Evolutionary conservation across 345 rosid genomes (phyloP).

Genomic region (Brassica carinata): DNA sequence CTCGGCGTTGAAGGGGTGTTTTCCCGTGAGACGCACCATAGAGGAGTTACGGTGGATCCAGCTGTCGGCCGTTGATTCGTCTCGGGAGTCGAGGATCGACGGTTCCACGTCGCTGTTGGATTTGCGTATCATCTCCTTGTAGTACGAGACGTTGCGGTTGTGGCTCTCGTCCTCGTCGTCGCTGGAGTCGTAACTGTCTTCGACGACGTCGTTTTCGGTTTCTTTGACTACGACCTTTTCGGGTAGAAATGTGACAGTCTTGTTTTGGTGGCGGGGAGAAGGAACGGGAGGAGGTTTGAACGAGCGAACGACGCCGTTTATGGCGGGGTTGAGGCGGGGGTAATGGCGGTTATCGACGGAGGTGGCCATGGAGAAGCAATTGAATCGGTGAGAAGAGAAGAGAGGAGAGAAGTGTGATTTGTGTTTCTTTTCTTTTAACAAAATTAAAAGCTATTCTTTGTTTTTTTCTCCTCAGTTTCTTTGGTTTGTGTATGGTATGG

Average conservation of each 20-base stretch:
- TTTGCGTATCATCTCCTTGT: constrained; percentile 49
- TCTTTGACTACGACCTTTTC: not conserved
- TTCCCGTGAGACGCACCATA: constrained; percentile 95
- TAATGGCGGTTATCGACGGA: constrained; percentile 79
- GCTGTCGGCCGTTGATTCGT: constrained; percentile 68
- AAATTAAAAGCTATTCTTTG: not conserved
- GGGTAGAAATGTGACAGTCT: not conserved
- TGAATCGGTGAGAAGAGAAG: constrained; percentile 19
- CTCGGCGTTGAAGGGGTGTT: constrained; percentile 92
- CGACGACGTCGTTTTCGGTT: constrained; percentile 10
- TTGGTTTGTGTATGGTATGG: not conserved
- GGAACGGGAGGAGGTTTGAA: constrained; percentile 47
- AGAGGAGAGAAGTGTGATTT: constrained; percentile 8
- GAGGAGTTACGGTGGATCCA: constrained; percentile 82
- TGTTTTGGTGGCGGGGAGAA: constrained; percentile 46
- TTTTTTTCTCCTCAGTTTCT: not conserved
- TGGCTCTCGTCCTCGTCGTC: constrained; percentile 58
- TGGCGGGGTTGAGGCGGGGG: constrained; percentile 48
- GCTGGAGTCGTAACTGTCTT: constrained; percentile 41
- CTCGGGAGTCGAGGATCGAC: constrained; percentile 60
- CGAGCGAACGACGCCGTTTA: constrained; percentile 59
- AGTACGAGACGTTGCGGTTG: constrained; percentile 29
- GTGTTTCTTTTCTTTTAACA: not conserved
- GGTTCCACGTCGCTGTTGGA: constrained; percentile 67
- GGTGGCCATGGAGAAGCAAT: constrained; percentile 60